Conservation (phyloP, 768 basidiomycete genomes). For the Lactifluus hygrophoroides region DNA sequence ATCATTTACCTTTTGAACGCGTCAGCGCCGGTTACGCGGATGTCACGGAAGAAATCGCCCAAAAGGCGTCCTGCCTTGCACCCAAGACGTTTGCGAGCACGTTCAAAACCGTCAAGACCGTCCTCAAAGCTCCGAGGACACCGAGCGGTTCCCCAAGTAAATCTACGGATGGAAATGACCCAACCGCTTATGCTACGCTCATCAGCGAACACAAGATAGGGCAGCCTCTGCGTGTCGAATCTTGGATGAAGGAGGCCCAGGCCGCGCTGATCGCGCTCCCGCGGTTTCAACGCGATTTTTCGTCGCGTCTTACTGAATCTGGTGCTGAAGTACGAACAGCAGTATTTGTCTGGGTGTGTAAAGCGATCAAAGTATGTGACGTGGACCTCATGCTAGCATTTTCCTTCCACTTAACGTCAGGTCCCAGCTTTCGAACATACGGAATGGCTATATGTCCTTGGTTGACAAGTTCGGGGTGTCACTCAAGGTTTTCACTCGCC, state of each 20-base stretch:
- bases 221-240: slow-evolving; percentile 7
- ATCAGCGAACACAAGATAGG: slow-evolving; percentile 12
- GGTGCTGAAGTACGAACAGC: slow-evolving; percentile 3
- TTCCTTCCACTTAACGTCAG: neutral
- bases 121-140: slow-evolving; percentile 13
- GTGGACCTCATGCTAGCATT: neutral
- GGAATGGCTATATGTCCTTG: neutral
- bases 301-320: neutral
- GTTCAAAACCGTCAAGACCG: slow-evolving; percentile 23
- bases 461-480: slow-evolving; percentile 1
- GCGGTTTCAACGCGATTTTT: neutral
- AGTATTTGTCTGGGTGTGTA: slow-evolving; percentile 19
- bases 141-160: slow-evolving; percentile 1
- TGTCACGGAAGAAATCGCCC: slow-evolving; percentile 26
- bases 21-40: slow-evolving; percentile 26
- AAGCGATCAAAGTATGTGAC: slow-evolving; percentile 15
- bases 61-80: slow-evolving; percentile 27
- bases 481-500: neutral
- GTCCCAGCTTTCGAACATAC: neutral
- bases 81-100: slow-evolving; percentile 25
- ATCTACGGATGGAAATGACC: slow-evolving; percentile 26
- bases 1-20: neutral
- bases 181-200: slow-evolving; percentile 15
- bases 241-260: slow-evolving; percentile 17
- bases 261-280: slow-evolving; percentile 6